Conservation (phyloP, 2,329 filamentous ascomycete genomes). For the Alternaria incomplexa region DNA sequence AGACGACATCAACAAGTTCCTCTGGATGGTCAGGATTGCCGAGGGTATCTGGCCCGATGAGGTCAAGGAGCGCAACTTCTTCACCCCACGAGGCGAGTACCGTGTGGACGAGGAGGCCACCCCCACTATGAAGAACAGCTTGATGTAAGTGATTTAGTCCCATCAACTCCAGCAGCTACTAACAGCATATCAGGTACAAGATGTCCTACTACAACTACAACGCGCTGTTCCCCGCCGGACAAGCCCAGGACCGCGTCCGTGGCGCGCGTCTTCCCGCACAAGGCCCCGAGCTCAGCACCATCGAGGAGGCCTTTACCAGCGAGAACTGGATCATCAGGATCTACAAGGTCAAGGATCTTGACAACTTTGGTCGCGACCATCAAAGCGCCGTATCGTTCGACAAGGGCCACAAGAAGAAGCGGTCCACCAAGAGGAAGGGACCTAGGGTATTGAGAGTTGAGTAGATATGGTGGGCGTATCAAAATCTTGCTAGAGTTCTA, state of each 20-base stretch:
- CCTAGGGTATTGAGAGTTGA: constrained; percentile 74
- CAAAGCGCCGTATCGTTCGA: constrained; percentile 72
- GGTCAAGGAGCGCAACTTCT: constrained; percentile 95
- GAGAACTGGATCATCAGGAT: constrained; percentile 99
- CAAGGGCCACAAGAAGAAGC: constrained; percentile 84
- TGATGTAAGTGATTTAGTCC: constrained; percentile 74
- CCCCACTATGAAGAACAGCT: constrained; percentile 97
- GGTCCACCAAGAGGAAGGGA: constrained; percentile 73
- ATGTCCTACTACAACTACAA: constrained; percentile 99
- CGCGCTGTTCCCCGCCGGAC: constrained; percentile 86
- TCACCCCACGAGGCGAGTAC: constrained; percentile 93
- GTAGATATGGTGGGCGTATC: constrained; percentile 51
- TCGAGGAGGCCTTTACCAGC: constrained; percentile 97
- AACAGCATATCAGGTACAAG: constrained; percentile 78
- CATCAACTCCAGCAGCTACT: constrained; percentile 16
- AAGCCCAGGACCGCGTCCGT: constrained; percentile 89
- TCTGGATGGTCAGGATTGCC: constrained; percentile 99
- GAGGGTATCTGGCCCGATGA: constrained; percentile 99
- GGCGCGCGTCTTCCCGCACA: constrained; percentile 79
- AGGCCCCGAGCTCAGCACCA: constrained; percentile 81
- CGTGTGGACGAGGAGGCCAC: constrained; percentile 91
- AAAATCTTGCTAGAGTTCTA: constrained; percentile 23
- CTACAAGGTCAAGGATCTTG: constrained; percentile 99
- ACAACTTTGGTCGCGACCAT: constrained; percentile 93
- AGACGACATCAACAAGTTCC: constrained; percentile 99